Conservation (phyloP, 2,329 filamentous ascomycete species). For the Lizonia empirigonia region DNA sequence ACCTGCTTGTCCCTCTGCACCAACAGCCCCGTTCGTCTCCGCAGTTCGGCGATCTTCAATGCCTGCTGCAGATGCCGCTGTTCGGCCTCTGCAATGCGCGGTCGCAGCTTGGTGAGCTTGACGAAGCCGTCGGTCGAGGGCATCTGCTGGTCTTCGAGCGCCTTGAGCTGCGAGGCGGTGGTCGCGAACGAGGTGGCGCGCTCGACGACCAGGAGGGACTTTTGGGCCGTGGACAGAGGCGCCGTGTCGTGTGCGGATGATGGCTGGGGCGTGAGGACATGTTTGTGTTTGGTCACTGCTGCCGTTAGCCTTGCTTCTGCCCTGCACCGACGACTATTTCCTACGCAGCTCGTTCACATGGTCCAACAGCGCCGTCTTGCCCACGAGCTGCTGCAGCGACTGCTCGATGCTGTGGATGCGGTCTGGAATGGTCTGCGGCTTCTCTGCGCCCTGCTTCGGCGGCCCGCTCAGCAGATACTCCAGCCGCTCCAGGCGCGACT, state of each 20-base stretch:
- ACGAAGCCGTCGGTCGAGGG: slow-evolving; percentile 54
- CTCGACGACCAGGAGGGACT: slow-evolving; percentile 51
- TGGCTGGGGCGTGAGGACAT: slow-evolving; percentile 42
- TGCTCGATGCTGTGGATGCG: slow-evolving; percentile 48
- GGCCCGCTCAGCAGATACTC: slow-evolving; percentile 52
- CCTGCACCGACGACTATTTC: neutral
- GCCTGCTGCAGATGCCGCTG: slow-evolving; percentile 66
- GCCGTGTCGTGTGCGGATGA: slow-evolving; percentile 21
- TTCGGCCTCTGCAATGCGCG: slow-evolving; percentile 67
- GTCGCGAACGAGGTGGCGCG: slow-evolving; percentile 52
- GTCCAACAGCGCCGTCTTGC: slow-evolving; percentile 47
- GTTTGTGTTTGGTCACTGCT: slow-evolving; percentile 50
- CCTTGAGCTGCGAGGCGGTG: slow-evolving; percentile 52
- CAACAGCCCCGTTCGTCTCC: slow-evolving; percentile 64
- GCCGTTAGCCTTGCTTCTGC: slow-evolving; percentile 18
- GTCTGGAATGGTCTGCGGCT: slow-evolving; percentile 37
- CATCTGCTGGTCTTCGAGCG: slow-evolving; percentile 52
- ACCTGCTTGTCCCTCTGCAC: slow-evolving; percentile 72
- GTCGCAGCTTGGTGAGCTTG: slow-evolving; percentile 62
- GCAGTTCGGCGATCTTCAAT: slow-evolving; percentile 67
- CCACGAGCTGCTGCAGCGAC: slow-evolving; percentile 47
- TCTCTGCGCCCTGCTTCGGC: slow-evolving; percentile 26
- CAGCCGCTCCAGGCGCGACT: slow-evolving; percentile 53
- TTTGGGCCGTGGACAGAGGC: slow-evolving; percentile 31
- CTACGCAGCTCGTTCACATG: slow-evolving; percentile 50